Conservation (phyloP, 768 basidiomycete genomes). For the Asterophora lycoperdoides region DNA sequence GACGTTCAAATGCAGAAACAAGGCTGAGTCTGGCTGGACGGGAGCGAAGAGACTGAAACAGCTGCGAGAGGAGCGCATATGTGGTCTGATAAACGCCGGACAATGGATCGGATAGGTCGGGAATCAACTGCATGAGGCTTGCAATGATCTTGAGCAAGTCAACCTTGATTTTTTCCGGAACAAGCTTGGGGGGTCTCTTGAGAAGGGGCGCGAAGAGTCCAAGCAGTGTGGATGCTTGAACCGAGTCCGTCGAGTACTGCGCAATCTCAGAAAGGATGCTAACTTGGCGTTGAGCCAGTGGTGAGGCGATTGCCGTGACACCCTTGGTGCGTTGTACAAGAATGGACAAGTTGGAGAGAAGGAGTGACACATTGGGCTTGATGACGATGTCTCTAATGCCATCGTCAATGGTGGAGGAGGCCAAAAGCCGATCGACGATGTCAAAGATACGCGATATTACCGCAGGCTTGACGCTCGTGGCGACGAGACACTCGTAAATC, state of each 20-base stretch:
- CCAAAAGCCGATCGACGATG: slow-evolving; percentile 70
- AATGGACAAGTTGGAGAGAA: slow-evolving; percentile 68
- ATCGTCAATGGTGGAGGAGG: slow-evolving; percentile 47
- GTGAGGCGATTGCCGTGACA: slow-evolving; percentile 46
- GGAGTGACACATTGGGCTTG: slow-evolving; percentile 62
- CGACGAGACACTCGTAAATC: slow-evolving; percentile 77
- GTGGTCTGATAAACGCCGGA: slow-evolving; percentile 46
- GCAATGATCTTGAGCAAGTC: slow-evolving; percentile 72
- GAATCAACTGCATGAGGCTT: slow-evolving; percentile 62
- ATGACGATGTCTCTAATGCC: slow-evolving; percentile 50
- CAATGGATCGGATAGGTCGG: slow-evolving; percentile 46
- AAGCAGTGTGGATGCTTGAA: slow-evolving; percentile 71
- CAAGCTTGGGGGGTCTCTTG: slow-evolving; percentile 65
- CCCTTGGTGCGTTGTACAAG: slow-evolving; percentile 64
- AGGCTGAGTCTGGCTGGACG: slow-evolving; percentile 69
- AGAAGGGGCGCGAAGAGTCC: slow-evolving; percentile 75
- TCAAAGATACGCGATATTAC: slow-evolving; percentile 83
- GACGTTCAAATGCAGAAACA: slow-evolving; percentile 54
- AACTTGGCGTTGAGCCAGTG: slow-evolving; percentile 79
- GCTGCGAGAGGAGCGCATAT: slow-evolving; percentile 63
- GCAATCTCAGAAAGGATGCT: slow-evolving; percentile 76
- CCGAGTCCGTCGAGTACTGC: slow-evolving; percentile 61
- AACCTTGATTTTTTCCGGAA: slow-evolving; percentile 84
- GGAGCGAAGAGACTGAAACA: slow-evolving; percentile 75
- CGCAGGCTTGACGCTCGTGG: slow-evolving; percentile 79